Evolutionary conservation across 345 rosid species (phyloP).

Genomic region (Pseudoturritis turrita): DNA sequence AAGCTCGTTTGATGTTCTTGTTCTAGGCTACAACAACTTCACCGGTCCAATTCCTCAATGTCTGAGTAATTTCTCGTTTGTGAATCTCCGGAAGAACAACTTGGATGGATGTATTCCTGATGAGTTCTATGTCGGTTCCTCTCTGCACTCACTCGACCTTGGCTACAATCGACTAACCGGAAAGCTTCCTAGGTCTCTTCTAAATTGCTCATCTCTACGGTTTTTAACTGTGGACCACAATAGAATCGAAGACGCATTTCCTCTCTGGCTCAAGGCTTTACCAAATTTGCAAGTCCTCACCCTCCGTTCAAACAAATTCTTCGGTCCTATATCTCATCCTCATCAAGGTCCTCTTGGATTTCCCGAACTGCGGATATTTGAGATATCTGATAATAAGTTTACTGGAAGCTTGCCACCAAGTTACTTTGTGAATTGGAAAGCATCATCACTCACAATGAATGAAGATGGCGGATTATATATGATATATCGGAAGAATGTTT

Average conservation of each 20-base stretch:
- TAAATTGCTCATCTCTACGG: neutral
- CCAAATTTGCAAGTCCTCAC: neutral
- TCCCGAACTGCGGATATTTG: neutral
- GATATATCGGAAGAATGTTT: neutral
- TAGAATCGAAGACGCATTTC: neutral
- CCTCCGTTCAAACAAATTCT: neutral
- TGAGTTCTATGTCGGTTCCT: fast-evolving
- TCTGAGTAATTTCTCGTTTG: too few relatives aligned
- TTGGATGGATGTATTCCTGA: neutral
- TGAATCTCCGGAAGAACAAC: too few relatives aligned
- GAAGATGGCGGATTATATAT: neutral
- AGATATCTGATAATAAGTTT: neutral
- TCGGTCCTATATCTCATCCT: neutral
- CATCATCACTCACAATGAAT: neutral
- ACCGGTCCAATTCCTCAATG: too few relatives aligned
- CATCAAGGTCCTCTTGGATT: slow-evolving; percentile 12
- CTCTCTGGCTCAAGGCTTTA: slow-evolving; percentile 4
- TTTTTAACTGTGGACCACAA: neutral
- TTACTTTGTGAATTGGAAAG: slow-evolving; percentile 13
- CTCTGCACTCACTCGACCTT: neutral
- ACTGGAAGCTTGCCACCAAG: neutral
- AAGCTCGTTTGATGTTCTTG: too few relatives aligned
- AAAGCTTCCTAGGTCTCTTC: slow-evolving; percentile 17
- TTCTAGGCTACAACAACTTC: too few relatives aligned
- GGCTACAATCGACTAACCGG: neutral